phyloP scores from a whole-genome alignment of 768 basidiomycete species.

The Lactifluus piperatus region DNA sequence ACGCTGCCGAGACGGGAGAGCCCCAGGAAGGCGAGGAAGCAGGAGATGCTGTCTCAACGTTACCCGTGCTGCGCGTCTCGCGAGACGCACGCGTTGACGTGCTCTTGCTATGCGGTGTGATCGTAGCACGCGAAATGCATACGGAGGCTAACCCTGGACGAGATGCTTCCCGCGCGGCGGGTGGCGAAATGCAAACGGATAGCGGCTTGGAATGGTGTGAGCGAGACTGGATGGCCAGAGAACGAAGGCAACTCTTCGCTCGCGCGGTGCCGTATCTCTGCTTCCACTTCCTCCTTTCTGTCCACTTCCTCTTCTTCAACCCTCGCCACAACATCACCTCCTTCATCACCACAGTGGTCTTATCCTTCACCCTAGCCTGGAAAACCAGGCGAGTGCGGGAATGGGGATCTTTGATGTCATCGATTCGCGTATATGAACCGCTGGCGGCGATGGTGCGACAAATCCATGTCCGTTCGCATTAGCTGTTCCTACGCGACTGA shows the following conservation, averaged over 20 bases:
- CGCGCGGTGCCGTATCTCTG: slow-evolving; percentile 22
- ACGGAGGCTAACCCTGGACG: slow-evolving; percentile 29
- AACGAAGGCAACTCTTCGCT: slow-evolving; percentile 47
- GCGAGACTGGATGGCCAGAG: slow-evolving; percentile 71
- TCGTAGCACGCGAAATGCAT: slow-evolving; percentile 23
- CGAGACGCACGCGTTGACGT: slow-evolving; percentile 33
- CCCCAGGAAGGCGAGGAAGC: slow-evolving; percentile 34
- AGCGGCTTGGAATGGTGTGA: slow-evolving; percentile 60
- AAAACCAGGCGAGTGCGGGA: slow-evolving; percentile 55
- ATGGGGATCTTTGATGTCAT: slow-evolving; percentile 38
- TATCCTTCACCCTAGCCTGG: slow-evolving; percentile 29
- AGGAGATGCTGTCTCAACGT: slow-evolving; percentile 31
- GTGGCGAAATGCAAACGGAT: slow-evolving; percentile 60
- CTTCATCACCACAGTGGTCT: slow-evolving; percentile 23
- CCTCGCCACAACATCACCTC: slow-evolving; percentile 27
- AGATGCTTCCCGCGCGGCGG: slow-evolving; percentile 37
- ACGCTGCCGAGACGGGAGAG: slow-evolving; percentile 42
- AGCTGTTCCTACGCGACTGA: slow-evolving; percentile 20
- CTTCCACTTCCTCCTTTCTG: slow-evolving; percentile 35
- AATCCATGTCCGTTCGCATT: slow-evolving; percentile 16
- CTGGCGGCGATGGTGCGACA: slow-evolving; percentile 24
- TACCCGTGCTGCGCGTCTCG: slow-evolving; percentile 42
- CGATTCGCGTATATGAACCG: slow-evolving; percentile 28
- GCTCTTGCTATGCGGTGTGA: slow-evolving; percentile 28
- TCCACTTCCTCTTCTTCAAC: slow-evolving; percentile 31